Evolutionary conservation across 768 basidiomycete species (phyloP).

Genomic region (Macrolepiota albuminosa): DNA sequence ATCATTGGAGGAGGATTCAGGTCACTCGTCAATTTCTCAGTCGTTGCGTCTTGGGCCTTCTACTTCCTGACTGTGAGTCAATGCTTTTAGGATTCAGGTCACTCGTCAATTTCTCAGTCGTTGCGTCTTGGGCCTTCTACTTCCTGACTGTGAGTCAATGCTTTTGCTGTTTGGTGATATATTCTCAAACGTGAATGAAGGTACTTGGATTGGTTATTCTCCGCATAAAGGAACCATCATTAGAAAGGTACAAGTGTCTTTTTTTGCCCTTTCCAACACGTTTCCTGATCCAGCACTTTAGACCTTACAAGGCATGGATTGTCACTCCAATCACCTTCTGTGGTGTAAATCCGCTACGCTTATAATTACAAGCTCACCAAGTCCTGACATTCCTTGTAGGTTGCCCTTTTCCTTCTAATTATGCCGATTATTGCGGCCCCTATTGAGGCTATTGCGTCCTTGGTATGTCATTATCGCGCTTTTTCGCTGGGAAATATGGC

Average conservation of each 20-base stretch:
- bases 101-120: conserved; percentile 85
- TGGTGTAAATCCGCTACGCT: conserved; percentile 45
- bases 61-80: conserved; percentile 77
- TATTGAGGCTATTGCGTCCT: conserved; percentile 83
- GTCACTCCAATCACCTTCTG: conserved; percentile 89
- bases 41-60: conserved; percentile 83
- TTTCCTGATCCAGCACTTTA: conserved; percentile 21
- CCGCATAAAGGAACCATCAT: conserved; percentile 83
- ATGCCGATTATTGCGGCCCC: conserved; percentile 97
- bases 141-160: conserved; percentile 64
- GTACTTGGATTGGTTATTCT: conserved; percentile 86
- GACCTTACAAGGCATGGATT: conserved; percentile 92
- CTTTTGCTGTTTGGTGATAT: neutral
- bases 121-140: conserved; percentile 85
- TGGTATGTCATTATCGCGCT: conserved; percentile 41
- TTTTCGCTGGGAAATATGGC: neutral
- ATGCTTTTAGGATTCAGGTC: conserved; percentile 61
- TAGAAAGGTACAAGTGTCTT: conserved; percentile 51
- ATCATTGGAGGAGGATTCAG: conserved; percentile 86
- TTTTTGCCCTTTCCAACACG: neutral
- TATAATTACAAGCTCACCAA: neutral
- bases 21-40: conserved; percentile 84
- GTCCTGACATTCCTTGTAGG: conserved; percentile 35
- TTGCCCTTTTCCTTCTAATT: conserved; percentile 83
- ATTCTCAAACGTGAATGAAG: conserved; percentile 27